Base-by-base conservation (phyloP, 2,329 filamentous ascomycete genomes). In the Fusarium pseudograminearum region DNA sequence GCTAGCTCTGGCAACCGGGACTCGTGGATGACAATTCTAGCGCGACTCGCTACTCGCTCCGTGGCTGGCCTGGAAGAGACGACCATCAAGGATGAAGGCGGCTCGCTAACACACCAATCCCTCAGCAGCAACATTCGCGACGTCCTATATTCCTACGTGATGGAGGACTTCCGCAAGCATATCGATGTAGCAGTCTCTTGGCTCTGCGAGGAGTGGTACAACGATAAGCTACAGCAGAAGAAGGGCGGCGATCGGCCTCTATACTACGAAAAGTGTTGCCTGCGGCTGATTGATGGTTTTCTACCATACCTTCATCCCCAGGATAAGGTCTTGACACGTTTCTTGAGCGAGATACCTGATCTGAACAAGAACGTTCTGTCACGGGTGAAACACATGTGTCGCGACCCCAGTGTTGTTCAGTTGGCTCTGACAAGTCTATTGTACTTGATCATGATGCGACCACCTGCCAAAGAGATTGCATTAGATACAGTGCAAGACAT, bases 151-250 rank as follows among this genome's bases (percentile, higher is more conserved):
- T 86, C 88, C 56, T 98, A 97, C 78, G 87, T 98, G 48, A 87
- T 98, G 67, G 93, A 97, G 69, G 95, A 98, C 77, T 99, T 97
- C 81, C 90, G 95, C 57, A 90, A 87, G 67, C 90, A 96, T 44
- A 94, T 98, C 67, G 94, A 97, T 72, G 88, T 96, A 24, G 95
- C 94, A 2, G 93, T 98, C 53, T 90, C 91, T 10, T 99, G 96
- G 96, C 85, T 99, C 18, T 97, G 91, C 73, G 96, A 99, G 79
- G 96, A 99, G 80, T 99, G 96, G 95, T 98, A 97, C 80, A 97
- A 94, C 74, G 95, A 98, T 78, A 89, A 80, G 78, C 80, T 82
- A 69, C 81, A 78, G 65, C 82, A 76, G 60, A 83, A 79, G 56
- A 76, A 76, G n/a, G 79, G 78, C 34, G 77, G 78, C 14, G 83